These are phyloP conservation scores for Ophiocordyceps camponoti-floridani DNA, from an alignment of 2,329 filamentous ascomycete genomes.

Conservation along the genomic window DNA sequence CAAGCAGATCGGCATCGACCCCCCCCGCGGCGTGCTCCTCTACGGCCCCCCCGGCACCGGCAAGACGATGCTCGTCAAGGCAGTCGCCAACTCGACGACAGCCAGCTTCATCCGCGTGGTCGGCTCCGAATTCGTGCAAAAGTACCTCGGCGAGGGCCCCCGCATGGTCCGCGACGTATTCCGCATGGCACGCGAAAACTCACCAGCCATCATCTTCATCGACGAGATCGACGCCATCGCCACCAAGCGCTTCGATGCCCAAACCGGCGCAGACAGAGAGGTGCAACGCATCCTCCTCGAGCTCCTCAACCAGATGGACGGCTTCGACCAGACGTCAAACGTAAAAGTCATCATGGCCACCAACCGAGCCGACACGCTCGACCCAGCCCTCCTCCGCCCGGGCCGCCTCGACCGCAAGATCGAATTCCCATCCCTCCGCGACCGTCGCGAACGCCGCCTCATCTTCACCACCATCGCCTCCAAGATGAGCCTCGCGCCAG, in stretches of 20 bases:
- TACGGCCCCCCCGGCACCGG: conserved; percentile 93
- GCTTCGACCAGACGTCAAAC: conserved; percentile 96
- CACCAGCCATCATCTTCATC: conserved; percentile 97
- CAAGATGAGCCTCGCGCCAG: conserved; percentile 94
- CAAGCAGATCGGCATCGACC: conserved; percentile 98
- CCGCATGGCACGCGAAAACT: conserved; percentile 97
- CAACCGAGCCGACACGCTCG: conserved; percentile 91
- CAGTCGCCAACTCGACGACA: conserved; percentile 93
- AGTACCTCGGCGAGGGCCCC: conserved; percentile 93
- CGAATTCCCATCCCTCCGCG: conserved; percentile 88
- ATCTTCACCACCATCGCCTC: conserved; percentile 95
- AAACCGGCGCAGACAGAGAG: conserved; percentile 93
- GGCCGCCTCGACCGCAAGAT: conserved; percentile 96
- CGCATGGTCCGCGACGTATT: conserved; percentile 99
- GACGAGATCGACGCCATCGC: conserved; percentile 98
- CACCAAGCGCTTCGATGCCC: conserved; percentile 96
- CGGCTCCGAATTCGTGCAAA: conserved; percentile 96
- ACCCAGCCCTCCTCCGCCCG: conserved; percentile 83
- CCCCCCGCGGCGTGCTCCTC: conserved; percentile 84
- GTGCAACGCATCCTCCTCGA: conserved; percentile 97
- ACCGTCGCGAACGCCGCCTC: conserved; percentile 82
- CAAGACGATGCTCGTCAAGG: conserved; percentile 97
- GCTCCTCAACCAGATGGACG: conserved; percentile 98
- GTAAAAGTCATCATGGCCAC: conserved; percentile 99
- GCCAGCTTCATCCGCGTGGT: conserved; percentile 97